These are phyloP conservation scores for Pichia inconspicua DNA, from an alignment of 1,139 yeast genomes.

Conservation along the genomic window DNA sequence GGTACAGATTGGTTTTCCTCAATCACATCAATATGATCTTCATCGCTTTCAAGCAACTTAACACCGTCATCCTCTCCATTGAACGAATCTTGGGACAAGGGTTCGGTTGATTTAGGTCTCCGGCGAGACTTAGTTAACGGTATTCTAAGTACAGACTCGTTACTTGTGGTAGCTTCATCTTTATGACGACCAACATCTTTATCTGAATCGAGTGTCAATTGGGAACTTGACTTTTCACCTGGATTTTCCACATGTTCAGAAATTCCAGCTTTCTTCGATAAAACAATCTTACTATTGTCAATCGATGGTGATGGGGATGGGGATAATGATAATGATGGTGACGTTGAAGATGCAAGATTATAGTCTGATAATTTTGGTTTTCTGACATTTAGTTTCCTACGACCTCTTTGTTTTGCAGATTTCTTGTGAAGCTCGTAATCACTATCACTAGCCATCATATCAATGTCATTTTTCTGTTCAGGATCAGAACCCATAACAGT, in stretches of 20 bases:
- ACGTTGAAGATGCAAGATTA: neutral
- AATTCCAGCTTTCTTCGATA: neutral
- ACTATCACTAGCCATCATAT: neutral
- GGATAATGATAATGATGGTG: neutral
- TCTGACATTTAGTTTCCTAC: neutral
- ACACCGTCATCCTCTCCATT: conserved; percentile 1
- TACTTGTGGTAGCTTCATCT: too few relatives aligned
- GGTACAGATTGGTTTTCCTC: neutral
- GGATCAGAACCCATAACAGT: neutral
- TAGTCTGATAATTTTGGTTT: neutral
- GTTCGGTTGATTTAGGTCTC: neutral
- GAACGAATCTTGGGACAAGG: conserved; percentile 10
- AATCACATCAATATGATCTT: conserved; percentile 1
- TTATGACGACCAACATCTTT: neutral
- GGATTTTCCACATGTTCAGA: too few relatives aligned
- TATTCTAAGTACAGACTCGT: neutral
- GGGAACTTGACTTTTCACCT: neutral
- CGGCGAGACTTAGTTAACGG: neutral
- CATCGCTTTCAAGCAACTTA: conserved; percentile 6
- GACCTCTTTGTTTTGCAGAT: neutral
- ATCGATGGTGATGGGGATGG: too few relatives aligned
- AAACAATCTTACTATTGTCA: too few relatives aligned
- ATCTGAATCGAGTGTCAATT: neutral
- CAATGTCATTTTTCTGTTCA: neutral
- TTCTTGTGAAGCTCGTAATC: neutral